Evolutionary conservation across 2,329 filamentous ascomycete species (phyloP).

Genomic region (Geosmithia putterillii): DNA sequence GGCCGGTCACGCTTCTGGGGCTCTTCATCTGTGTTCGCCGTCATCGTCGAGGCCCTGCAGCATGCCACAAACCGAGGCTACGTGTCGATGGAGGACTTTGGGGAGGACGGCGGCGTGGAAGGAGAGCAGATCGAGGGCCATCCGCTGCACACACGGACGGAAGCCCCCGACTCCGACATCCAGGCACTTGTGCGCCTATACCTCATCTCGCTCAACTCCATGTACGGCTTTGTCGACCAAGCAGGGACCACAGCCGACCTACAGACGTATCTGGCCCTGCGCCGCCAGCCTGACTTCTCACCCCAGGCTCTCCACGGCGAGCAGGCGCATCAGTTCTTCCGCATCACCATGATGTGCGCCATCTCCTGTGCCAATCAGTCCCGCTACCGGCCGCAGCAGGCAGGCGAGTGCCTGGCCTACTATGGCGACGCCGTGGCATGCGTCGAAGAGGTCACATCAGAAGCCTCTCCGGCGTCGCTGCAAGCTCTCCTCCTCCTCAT

Average conservation of each 20-base stretch:
- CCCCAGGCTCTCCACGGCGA: not conserved
- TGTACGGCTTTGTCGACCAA: too few relatives aligned
- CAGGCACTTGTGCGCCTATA: too few relatives aligned
- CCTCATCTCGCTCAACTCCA: too few relatives aligned
- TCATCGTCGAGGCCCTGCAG: not conserved
- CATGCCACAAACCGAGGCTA: not conserved
- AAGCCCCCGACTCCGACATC: too few relatives aligned
- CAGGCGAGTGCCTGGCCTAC: not conserved
- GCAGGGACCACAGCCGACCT: too few relatives aligned
- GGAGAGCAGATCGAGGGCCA: not conserved
- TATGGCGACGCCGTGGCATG: not conserved
- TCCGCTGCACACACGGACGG: too few relatives aligned
- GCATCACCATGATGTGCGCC: slow-evolving; percentile 4
- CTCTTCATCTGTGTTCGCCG: not conserved
- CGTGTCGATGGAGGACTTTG: not conserved
- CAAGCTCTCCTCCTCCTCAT: not conserved
- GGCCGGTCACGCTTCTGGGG: not conserved
- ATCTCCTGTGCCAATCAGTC: slow-evolving; percentile 3
- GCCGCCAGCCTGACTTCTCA: too few relatives aligned
- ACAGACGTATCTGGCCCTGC: too few relatives aligned
- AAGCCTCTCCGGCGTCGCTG: not conserved
- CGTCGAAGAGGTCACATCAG: not conserved
- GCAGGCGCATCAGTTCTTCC: slow-evolving; percentile 2
- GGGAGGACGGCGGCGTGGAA: not conserved
- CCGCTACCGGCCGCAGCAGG: not conserved